phyloP scores from a whole-genome alignment of 352 stramenopile genomes.

The Globisporangium recalcitrans region DNA sequence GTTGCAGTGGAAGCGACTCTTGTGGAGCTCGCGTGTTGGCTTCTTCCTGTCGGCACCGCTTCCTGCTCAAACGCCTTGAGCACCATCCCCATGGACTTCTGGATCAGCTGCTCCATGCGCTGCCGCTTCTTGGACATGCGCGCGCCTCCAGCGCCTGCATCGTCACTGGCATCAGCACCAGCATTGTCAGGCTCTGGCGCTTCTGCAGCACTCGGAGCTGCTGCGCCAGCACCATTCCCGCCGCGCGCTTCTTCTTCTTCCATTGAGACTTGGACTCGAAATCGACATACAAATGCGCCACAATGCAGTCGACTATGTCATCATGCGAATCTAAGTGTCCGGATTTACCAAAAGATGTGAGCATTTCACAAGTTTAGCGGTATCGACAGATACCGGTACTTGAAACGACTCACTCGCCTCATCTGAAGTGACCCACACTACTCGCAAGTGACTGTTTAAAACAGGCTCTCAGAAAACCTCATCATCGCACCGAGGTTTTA shows the following conservation, averaged over 20 bases:
- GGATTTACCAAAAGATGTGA: too few relatives aligned
- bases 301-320: too few relatives aligned
- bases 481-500: not conserved
- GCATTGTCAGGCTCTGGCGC: not conserved
- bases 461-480: not conserved
- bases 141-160: not conserved
- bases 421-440: not conserved
- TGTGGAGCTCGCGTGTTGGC: conserved; percentile 1
- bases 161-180: not conserved
- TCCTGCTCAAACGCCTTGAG: conserved; percentile 10
- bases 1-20: not conserved
- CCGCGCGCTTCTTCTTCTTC: not conserved
- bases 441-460: not conserved
- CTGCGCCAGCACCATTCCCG: not conserved
- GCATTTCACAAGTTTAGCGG: too few relatives aligned
- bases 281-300: too few relatives aligned
- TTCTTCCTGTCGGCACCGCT: not conserved
- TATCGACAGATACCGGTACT: too few relatives aligned
- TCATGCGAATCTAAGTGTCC: too few relatives aligned
- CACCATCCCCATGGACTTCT: conserved; percentile 36
- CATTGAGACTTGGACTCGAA: too few relatives aligned
- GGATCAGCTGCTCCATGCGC: conserved; percentile 52
- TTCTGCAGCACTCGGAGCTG: not conserved
- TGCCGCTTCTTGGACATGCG: conserved; percentile 33
- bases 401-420: too few relatives aligned